Evolutionary conservation across 257 asterid species (phyloP).

Genomic region (Prunella vulgaris): DNA sequence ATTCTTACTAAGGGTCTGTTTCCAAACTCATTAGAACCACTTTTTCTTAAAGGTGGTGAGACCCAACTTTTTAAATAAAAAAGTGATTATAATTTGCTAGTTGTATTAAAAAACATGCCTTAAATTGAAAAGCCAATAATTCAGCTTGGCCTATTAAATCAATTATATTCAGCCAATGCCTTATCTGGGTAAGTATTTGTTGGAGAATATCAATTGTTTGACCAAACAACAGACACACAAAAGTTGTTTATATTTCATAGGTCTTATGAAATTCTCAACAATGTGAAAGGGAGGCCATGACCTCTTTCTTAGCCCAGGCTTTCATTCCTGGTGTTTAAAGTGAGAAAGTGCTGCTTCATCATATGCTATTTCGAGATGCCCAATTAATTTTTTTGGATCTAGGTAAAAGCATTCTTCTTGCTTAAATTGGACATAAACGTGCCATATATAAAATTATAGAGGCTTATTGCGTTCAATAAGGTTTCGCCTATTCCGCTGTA

Average conservation of each 20-base stretch:
- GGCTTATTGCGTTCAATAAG: neutral
- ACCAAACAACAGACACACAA: neutral
- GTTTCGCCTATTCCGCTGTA: neutral
- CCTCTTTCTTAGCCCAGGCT: neutral
- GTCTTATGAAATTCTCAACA: neutral
- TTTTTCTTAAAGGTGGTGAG: too few relatives aligned
- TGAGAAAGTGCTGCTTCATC: constrained; percentile 8
- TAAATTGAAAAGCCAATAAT: neutral
- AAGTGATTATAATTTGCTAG: too few relatives aligned
- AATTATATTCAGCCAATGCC: neutral
- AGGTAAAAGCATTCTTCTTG: neutral
- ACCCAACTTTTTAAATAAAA: too few relatives aligned
- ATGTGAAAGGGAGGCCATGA: neutral
- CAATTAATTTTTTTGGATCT: neutral
- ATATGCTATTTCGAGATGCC: neutral
- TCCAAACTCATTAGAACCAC: too few relatives aligned
- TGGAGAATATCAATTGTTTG: constrained; percentile 2
- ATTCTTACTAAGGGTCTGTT: too few relatives aligned
- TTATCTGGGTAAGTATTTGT: neutral
- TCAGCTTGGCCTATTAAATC: neutral
- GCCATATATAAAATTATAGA: constrained; percentile 3
- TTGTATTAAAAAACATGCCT: too few relatives aligned
- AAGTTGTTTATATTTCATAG: neutral
- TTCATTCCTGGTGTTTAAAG: neutral
- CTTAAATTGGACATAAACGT: neutral